Conservation (phyloP, 1,139 yeast species). For the Yamadazyma kanchanaburiensis region DNA sequence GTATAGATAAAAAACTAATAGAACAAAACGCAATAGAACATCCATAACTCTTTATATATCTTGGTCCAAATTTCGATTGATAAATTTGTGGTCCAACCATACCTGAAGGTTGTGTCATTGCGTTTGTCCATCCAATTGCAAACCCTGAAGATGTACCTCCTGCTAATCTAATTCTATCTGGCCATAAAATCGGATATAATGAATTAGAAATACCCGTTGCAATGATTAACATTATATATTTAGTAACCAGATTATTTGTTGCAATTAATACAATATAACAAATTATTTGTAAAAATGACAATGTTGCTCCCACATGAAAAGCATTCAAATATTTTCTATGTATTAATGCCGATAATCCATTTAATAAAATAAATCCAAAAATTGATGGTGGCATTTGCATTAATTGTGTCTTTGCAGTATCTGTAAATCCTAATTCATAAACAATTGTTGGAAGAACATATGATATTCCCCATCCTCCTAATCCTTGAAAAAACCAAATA, state of each 20-base stretch:
- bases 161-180: slow-evolving; percentile 15
- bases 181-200: slow-evolving; percentile 15
- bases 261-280: slow-evolving; percentile 13
- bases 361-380: slow-evolving; percentile 13
- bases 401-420: slow-evolving; percentile 16
- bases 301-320: slow-evolving; percentile 12
- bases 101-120: slow-evolving; percentile 13
- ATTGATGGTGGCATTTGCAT: slow-evolving; percentile 16
- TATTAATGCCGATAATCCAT: slow-evolving; percentile 10
- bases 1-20: slow-evolving; percentile 7
- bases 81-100: slow-evolving; percentile 14
- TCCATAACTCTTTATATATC: slow-evolving; percentile 12
- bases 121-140: slow-evolving; percentile 16
- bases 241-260: slow-evolving; percentile 7
- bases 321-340: slow-evolving; percentile 9
- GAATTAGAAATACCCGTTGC: slow-evolving; percentile 16
- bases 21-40: slow-evolving; percentile 13
- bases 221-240: slow-evolving; percentile 13
- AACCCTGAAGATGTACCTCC: slow-evolving; percentile 14
- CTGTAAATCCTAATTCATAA: slow-evolving; percentile 19
- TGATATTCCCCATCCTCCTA: slow-evolving; percentile 24
- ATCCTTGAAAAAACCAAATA: slow-evolving; percentile 19
- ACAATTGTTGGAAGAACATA: slow-evolving; percentile 21
- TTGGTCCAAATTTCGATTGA: slow-evolving; percentile 17
- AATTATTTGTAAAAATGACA: slow-evolving; percentile 12